Evolutionary conservation across 2,329 filamentous ascomycete species (phyloP).

Genomic region (Aspergillus felis): DNA sequence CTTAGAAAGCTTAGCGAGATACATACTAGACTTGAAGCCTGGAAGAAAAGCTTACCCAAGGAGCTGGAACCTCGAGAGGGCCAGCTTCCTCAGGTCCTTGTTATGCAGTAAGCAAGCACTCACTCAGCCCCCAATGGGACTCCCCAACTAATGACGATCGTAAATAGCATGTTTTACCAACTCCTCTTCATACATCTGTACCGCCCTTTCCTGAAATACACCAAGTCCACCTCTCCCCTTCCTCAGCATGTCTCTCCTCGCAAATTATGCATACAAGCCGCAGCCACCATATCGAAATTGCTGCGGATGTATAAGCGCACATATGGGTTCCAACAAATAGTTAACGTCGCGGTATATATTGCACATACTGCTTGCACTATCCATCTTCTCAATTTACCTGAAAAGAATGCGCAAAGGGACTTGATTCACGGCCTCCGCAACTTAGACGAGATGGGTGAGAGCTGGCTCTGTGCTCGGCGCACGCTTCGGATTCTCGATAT

Average conservation of each 20-base stretch:
- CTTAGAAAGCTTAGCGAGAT: constrained; percentile 90
- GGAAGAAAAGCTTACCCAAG: constrained; percentile 76
- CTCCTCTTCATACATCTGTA: constrained; percentile 94
- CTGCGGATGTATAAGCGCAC: constrained; percentile 89
- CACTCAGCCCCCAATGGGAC: neutral
- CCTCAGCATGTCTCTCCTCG: constrained; percentile 85
- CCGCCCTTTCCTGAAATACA: constrained; percentile 90
- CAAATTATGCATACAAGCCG: constrained; percentile 85
- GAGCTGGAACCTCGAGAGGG: constrained; percentile 89
- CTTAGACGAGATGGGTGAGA: constrained; percentile 90
- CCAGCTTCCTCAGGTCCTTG: constrained; percentile 75
- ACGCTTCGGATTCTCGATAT: constrained; percentile 82
- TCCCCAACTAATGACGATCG: constrained; percentile 12
- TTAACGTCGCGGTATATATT: constrained; percentile 95
- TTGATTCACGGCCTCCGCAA: constrained; percentile 88
- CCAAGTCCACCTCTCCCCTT: constrained; percentile 72
- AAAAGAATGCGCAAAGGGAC: constrained; percentile 85
- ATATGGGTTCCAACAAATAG: constrained; percentile 88
- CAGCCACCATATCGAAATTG: constrained; percentile 86
- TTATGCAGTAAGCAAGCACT: constrained; percentile 70
- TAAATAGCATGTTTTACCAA: constrained; percentile 88
- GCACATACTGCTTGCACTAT: constrained; percentile 91
- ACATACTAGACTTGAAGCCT: constrained; percentile 83
- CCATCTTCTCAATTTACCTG: constrained; percentile 85
- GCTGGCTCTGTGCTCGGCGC: constrained; percentile 85